Evolutionary conservation across 352 stramenopile species (phyloP).

Genomic region (Phytophthora sojae): DNA sequence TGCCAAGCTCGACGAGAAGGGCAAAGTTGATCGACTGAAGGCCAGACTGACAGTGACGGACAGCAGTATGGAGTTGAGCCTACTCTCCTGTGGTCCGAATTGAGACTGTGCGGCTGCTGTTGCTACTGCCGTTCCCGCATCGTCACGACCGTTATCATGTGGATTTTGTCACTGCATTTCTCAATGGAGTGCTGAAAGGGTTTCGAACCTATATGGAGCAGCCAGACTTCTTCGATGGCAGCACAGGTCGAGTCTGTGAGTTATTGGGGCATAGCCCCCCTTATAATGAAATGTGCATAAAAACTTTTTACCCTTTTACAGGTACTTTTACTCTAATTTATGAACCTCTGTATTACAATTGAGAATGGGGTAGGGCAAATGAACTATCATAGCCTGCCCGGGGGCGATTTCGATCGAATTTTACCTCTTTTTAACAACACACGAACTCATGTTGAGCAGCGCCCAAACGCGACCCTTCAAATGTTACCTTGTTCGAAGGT

Average conservation of each 20-base stretch:
- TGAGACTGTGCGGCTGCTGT: not conserved
- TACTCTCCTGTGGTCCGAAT: conserved; percentile 3
- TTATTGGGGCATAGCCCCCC: no score
- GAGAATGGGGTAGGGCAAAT: no score
- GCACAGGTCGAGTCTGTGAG: not conserved
- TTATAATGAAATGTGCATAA: no score
- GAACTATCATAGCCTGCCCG: no score
- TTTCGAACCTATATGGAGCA: not conserved
- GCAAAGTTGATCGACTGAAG: conserved; percentile 3
- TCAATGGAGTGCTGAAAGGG: not conserved
- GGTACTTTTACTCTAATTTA: no score
- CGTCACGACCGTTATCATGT: not conserved
- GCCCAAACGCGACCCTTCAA: no score
- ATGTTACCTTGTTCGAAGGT: no score
- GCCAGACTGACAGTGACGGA: not conserved
- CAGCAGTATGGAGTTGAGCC: conserved; percentile 8
- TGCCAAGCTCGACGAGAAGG: conserved; percentile 5
- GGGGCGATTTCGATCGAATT: no score
- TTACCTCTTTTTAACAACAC: no score
- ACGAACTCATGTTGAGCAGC: no score
- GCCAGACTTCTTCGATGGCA: not conserved
- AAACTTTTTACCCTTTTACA: no score
- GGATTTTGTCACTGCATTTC: not conserved
- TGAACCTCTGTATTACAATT: no score
- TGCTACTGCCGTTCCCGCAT: not conserved